These are phyloP conservation scores for Aspergillus spinulosporus DNA, from an alignment of 2,329 filamentous ascomycete species.

Conservation along the genomic window DNA sequence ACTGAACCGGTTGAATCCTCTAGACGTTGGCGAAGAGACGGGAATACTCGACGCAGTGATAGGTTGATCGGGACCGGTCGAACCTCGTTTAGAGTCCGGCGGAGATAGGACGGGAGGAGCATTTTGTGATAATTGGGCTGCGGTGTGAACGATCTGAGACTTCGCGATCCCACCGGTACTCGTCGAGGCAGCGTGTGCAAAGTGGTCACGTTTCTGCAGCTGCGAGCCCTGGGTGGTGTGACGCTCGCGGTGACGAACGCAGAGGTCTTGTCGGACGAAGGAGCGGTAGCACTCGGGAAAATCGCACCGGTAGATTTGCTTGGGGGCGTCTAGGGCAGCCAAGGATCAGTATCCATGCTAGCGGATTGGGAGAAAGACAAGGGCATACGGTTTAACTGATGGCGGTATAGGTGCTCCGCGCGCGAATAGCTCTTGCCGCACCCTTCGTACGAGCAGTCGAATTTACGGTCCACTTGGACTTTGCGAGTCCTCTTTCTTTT, in stretches of 20 bases:
- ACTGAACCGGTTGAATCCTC: slow-evolving; percentile 22
- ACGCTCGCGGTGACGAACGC: slow-evolving; percentile 78
- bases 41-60: slow-evolving; percentile 18
- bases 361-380: background rate
- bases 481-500: slow-evolving; percentile 43
- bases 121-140: slow-evolving; percentile 19
- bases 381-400: slow-evolving; percentile 83
- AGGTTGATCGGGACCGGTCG: slow-evolving; percentile 15
- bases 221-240: slow-evolving; percentile 66
- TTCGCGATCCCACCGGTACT: slow-evolving; percentile 21
- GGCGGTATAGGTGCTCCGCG: slow-evolving; percentile 93
- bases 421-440: slow-evolving; percentile 96
- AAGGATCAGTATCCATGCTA: slow-evolving; percentile 16
- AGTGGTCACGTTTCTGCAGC: slow-evolving; percentile 51
- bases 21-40: slow-evolving; percentile 33
- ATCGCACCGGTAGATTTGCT: slow-evolving; percentile 92
- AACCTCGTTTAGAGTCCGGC: slow-evolving; percentile 9
- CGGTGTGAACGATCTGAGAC: slow-evolving; percentile 21
- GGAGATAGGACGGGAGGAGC: slow-evolving; percentile 14
- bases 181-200: slow-evolving; percentile 36
- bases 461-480: slow-evolving; percentile 54
- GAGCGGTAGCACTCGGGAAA: slow-evolving; percentile 86
- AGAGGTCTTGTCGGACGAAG: slow-evolving; percentile 91
- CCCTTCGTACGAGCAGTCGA: slow-evolving; percentile 78
- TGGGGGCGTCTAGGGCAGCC: slow-evolving; percentile 69